These are phyloP conservation scores for Xerocomellus amylosporus DNA, from an alignment of 768 basidiomycete species.

Conservation along the genomic window DNA sequence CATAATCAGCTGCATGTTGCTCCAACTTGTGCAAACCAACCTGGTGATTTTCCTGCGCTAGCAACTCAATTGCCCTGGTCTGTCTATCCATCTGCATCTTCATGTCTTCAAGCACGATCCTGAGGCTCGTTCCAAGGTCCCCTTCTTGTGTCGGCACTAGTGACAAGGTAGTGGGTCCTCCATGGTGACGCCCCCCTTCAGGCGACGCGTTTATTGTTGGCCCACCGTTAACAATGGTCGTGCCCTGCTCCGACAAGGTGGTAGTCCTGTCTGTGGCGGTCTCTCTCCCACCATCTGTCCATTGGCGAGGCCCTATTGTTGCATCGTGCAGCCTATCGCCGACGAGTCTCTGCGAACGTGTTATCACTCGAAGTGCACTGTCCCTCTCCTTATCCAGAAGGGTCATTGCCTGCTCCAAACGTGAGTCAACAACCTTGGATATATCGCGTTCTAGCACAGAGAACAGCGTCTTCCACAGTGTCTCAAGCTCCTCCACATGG, in stretches of 20 bases:
- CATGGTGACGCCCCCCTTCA: constrained; percentile 14
- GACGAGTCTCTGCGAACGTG: constrained; percentile 17
- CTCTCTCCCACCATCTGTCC: constrained; percentile 13
- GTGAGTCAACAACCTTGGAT: constrained; percentile 35
- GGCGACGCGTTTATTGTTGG: constrained; percentile 3
- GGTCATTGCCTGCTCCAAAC: constrained; percentile 33
- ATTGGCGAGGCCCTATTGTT: constrained; percentile 9
- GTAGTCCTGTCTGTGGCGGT: constrained; percentile 9
- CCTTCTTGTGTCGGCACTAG: constrained; percentile 17
- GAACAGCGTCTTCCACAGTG: constrained; percentile 48
- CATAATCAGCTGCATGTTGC: constrained; percentile 6
- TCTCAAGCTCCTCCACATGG: constrained; percentile 39
- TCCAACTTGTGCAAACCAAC: constrained; percentile 24
- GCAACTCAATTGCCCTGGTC: constrained; percentile 39
- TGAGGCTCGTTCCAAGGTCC: constrained; percentile 25
- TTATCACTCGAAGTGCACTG: constrained; percentile 16
- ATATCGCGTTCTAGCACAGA: constrained; percentile 41
- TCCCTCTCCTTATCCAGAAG: constrained; percentile 34
- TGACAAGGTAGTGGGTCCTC: constrained; percentile 10
- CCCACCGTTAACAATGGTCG: constrained; percentile 6
- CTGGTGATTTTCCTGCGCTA: constrained; percentile 48
- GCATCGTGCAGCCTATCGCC: constrained; percentile 6
- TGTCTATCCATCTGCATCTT: constrained; percentile 50
- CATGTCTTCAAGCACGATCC: constrained; percentile 43
- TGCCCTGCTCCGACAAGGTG: constrained; percentile 12